Base-by-base conservation (phyloP, 371 early-diverging fungal species). In the Chytridiales sp. region DNA sequence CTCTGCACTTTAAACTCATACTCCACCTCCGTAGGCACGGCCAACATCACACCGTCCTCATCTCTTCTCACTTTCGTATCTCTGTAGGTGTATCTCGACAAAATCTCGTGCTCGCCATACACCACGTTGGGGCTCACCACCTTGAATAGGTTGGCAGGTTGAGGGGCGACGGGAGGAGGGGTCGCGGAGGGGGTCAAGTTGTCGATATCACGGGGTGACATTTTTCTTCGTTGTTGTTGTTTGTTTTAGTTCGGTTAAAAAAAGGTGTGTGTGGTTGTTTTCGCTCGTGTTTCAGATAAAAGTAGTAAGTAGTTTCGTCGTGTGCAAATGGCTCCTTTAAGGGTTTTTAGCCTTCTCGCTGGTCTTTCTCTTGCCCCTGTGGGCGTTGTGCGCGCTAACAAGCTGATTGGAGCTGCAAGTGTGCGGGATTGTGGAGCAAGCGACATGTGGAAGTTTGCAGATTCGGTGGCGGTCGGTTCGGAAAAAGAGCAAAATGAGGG, bases 1-100 rank as follows among this genome's bases (percentile, higher is more conserved):
- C 84, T 77, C 36, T 87, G 87, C 64, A 92, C 91, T 78, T 89
- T 86, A 85, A 97, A 95, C 61, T 87, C 77, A 82, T 91, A 97
- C 64, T 73, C 72, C 65, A 86, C 86, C 74, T 93, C 87, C 60
- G 86, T 88, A 59, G 97, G 95, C 70, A 89, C 94, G 52, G 77
- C 77, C 60, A 87, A 65, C 50, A 81, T 69, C 46, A 89, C 92
- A 36, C 65, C 66, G 62, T 80, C 82, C 36, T 47, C 47, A 61
- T 80, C 83, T 68, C 85, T 81, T 61, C 79, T 82, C 53, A 94
- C 92, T 44, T 85, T 79, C 61, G 94, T 87, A 76, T 92, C 92
- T 65, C 86, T 80, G 83, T 96, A 94, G 54, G 75, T 67, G 80
- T 96, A 96, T 70, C 89, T 84, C 49, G 92, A 79, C 50, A 82